phyloP scores from a whole-genome alignment of 768 basidiomycete genomes.

The Rhizopogon sp. region DNA sequence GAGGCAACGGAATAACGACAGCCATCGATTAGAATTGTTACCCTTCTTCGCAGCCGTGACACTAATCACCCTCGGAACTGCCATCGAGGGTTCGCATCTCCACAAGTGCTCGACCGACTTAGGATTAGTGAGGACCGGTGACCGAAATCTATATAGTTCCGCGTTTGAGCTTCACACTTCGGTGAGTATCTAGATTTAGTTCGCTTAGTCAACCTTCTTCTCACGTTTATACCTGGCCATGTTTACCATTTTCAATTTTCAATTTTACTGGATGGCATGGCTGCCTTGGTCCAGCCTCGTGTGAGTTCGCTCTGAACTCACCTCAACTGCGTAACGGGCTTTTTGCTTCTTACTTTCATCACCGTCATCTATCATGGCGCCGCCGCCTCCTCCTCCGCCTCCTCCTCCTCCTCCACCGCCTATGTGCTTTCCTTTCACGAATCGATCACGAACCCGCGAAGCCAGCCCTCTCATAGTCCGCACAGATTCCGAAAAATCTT shows the following conservation, averaged over 20 bases:
- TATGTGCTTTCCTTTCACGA: slow-evolving; percentile 54
- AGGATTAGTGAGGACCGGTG: slow-evolving; percentile 3
- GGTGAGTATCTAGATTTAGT: slow-evolving; percentile 10
- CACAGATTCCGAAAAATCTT: slow-evolving; percentile 37
- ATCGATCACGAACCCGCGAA: slow-evolving; percentile 19
- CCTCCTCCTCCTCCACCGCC: slow-evolving; percentile 49
- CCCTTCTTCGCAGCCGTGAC: background rate
- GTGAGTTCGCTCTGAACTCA: slow-evolving; percentile 12
- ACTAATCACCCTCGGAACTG: slow-evolving; percentile 2
- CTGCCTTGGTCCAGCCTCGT: slow-evolving; percentile 19
- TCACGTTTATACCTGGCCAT: background rate
- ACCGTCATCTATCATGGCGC: slow-evolving; percentile 36
- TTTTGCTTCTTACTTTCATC: slow-evolving; percentile 14
- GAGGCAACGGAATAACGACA: background rate
- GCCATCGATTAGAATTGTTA: background rate
- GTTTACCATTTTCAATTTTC: slow-evolving; percentile 4
- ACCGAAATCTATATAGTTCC: slow-evolving; percentile 16
- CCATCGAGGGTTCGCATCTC: slow-evolving; percentile 7
- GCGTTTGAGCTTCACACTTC: slow-evolving; percentile 12
- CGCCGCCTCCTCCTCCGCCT: slow-evolving; percentile 43
- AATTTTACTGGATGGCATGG: slow-evolving; percentile 13
- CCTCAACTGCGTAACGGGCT: slow-evolving; percentile 11
- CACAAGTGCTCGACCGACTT: slow-evolving; percentile 8
- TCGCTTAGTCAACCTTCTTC: slow-evolving; percentile 21
- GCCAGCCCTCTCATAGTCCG: slow-evolving; percentile 26